phyloP scores from a whole-genome alignment of 2,329 filamentous ascomycete species.

The Keithomyces neogunnii region DNA sequence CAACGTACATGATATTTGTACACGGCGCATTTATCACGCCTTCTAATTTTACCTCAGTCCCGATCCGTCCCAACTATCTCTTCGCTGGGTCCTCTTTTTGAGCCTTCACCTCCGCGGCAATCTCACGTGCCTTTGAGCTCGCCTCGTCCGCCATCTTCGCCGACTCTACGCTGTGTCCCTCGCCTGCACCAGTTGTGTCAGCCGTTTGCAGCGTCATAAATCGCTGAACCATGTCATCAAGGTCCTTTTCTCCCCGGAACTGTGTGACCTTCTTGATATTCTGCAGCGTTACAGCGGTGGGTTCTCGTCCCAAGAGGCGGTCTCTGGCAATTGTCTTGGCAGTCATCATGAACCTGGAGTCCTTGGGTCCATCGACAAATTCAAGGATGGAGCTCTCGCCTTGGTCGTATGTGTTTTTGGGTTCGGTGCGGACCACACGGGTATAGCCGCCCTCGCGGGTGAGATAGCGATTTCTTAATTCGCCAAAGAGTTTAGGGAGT shows the following conservation, averaged over 20 bases:
- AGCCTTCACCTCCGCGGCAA: conserved; percentile 17
- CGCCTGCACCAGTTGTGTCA: conserved; percentile 8
- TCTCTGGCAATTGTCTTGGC: conserved; percentile 71
- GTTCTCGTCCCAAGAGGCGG: conserved; percentile 41
- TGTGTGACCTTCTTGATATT: conserved; percentile 85
- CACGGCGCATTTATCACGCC: not conserved
- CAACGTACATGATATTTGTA: not conserved
- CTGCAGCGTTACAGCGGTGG: conserved; percentile 63
- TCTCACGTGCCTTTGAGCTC: conserved; percentile 22
- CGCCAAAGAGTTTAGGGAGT: conserved; percentile 81
- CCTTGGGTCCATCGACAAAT: conserved; percentile 86
- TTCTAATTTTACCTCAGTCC: not conserved
- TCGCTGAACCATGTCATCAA: conserved; percentile 55
- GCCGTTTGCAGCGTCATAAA: conserved; percentile 23
- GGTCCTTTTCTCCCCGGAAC: conserved; percentile 56
- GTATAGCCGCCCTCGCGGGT: conserved; percentile 86
- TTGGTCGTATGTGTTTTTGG: conserved; percentile 75
- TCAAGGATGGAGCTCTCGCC: conserved; percentile 86
- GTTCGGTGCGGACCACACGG: conserved; percentile 84
- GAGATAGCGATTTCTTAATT: conserved; percentile 71
- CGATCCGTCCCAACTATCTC: conserved; percentile 1
- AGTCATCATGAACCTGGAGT: conserved; percentile 91
- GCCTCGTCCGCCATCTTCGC: conserved; percentile 17
- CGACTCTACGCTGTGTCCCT: conserved; percentile 12
- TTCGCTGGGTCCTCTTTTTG: not conserved